Evolutionary conservation across 495 filamentous ascomycete genomes (phyloP), one percentile per base, ranked within the genome.

Genomic region (Astrocystis sublimbata): DNA sequence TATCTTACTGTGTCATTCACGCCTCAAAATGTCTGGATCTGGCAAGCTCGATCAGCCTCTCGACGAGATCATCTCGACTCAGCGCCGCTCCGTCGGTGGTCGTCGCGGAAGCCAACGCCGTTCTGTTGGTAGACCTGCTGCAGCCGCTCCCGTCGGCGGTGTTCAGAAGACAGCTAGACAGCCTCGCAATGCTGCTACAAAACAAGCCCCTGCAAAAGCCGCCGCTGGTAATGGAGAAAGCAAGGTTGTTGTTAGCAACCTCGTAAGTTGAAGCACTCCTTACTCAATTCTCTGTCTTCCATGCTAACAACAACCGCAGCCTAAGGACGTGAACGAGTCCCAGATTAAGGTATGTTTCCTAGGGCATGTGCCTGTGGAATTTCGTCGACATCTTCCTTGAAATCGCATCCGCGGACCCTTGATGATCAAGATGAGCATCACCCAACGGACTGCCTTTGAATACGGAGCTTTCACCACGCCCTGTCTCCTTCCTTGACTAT

Each of bases 341-440:
- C 90, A 92, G 86, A 92, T 98, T 81, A 97, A 98, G 96, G 94
- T 98, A 98, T 92, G 94, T 98, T 91, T 86, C 89, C 82, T 78
- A 81, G 77, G 80, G 77, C 73, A 63, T 62, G 73, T 63, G 78
- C 79, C 79, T 76, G 74, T 73, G 76, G 81, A 81, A 73, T 84
- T 79, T 79, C 66, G 73, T 83, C 81, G 82, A 79, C 76, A 75
- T 73, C 71, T 76, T 73, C 68, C 74, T 71, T 78, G 63, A 73
- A n/a, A 71, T 65, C 68, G 62, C 68, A 62, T 66, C 50, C 73
- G 73, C 73, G 59, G 76, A 73, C 71, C 65, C 61, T 73, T 43
- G 54, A 62, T 66, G 68, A 71, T 73, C 73, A 69, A 70, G 75
- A 74, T 73, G 67, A 69, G 72, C 63, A 67, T 73, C 64, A 62